phyloP scores from a whole-genome alignment of 1,284 basidiomycete genomes.

The Pseudozyma tsukubaensis region DNA sequence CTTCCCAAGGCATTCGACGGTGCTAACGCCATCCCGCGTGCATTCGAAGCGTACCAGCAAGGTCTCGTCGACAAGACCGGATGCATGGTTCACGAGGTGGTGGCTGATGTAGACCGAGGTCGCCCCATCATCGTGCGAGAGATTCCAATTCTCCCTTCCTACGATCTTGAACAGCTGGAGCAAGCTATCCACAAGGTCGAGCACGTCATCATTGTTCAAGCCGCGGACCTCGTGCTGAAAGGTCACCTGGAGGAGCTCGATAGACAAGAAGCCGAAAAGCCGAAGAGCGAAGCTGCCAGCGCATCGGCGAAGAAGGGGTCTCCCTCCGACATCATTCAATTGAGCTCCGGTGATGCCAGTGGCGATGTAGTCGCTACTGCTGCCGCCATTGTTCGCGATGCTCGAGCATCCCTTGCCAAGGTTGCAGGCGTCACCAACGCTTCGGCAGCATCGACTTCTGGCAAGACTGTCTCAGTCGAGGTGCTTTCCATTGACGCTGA shows the following conservation, averaged over 20 bases:
- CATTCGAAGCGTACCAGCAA: constrained; percentile 85
- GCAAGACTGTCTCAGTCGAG: constrained; percentile 44
- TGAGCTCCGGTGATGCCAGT: not conserved
- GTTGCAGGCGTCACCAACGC: not conserved
- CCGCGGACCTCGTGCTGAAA: constrained; percentile 47
- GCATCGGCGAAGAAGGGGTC: constrained; percentile 8
- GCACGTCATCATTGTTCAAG: constrained; percentile 89
- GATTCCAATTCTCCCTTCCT: constrained; percentile 78
- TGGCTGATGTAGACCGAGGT: constrained; percentile 92
- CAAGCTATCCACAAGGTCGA: constrained; percentile 83
- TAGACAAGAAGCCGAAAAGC: constrained; percentile 19
- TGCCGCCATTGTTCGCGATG: constrained; percentile 14
- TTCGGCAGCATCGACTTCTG: not conserved
- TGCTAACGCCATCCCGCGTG: constrained; percentile 86
- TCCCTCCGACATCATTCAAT: constrained; percentile 13
- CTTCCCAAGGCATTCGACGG: constrained; percentile 95
- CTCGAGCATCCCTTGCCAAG: constrained; percentile 10
- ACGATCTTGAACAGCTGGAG: constrained; percentile 81
- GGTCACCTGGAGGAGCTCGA: constrained; percentile 39
- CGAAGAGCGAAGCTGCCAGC: constrained; percentile 1
- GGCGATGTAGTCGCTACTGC: constrained; percentile 21
- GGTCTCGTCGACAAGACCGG: constrained; percentile 76
- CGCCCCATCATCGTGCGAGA: constrained; percentile 85
- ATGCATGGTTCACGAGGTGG: constrained; percentile 93
- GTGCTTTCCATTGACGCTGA: constrained; percentile 40